These are phyloP conservation scores for Diospyros lotus DNA, from an alignment of 148 eudicot species.

Conservation along the genomic window DNA sequence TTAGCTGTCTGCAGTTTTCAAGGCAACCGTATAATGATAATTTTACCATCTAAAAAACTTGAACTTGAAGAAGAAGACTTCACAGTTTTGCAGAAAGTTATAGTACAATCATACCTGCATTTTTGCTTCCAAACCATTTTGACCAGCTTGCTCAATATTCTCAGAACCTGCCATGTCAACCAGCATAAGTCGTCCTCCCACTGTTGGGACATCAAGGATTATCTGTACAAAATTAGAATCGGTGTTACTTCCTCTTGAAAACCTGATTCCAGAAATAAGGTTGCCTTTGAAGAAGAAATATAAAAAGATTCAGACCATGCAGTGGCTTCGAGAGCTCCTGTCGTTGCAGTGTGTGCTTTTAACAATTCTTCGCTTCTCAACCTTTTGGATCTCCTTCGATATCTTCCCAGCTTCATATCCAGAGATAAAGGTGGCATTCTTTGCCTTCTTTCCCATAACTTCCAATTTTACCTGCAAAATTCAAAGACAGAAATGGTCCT, in stretches of 20 bases:
- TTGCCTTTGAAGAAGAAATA: background rate
- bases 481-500: background rate
- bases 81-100: background rate
- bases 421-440: slow-evolving; percentile 90
- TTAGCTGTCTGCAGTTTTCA: slow-evolving; percentile 67
- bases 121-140: slow-evolving; percentile 83
- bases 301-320: slow-evolving; percentile 57
- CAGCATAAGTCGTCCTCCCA: slow-evolving; percentile 94
- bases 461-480: slow-evolving; percentile 70
- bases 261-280: background rate
- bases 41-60: background rate
- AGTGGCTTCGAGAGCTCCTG: slow-evolving; percentile 94
- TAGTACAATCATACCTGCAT: slow-evolving; percentile 57
- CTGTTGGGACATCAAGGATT: slow-evolving; percentile 88
- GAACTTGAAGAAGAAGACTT: background rate
- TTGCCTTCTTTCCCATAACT: slow-evolving; percentile 96
- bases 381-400: slow-evolving; percentile 93
- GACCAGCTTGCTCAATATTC: slow-evolving; percentile 98
- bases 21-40: background rate
- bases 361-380: slow-evolving; percentile 88
- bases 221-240: slow-evolving; percentile 38
- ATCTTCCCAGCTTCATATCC: slow-evolving; percentile 95
- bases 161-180: slow-evolving; percentile 99
- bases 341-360: slow-evolving; percentile 91
- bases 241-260: background rate